Evolutionary conservation across 345 rosid species (phyloP).

Genomic region (Linum lewisii): DNA sequence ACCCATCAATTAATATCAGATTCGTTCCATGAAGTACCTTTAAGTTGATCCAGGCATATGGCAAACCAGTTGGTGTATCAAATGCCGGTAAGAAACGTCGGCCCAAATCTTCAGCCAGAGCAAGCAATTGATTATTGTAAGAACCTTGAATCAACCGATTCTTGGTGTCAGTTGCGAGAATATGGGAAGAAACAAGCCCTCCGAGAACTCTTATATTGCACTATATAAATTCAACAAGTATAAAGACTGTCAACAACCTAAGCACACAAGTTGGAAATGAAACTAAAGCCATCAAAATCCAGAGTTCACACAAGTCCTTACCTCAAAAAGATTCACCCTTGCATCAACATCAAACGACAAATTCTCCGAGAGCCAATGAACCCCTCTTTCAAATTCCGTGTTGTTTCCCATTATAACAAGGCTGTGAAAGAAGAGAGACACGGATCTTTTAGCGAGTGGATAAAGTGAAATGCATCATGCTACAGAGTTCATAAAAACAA

Average conservation of each 20-base stretch:
- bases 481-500: background rate
- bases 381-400: conserved; percentile 76
- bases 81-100: conserved; percentile 79
- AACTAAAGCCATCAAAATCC: no score
- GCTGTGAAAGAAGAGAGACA: conserved; percentile 32
- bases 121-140: conserved; percentile 69
- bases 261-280: background rate
- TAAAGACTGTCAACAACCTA: background rate
- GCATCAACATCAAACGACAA: conserved; percentile 74
- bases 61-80: conserved; percentile 82
- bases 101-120: conserved; percentile 77
- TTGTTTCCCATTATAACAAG: conserved; percentile 79
- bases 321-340: conserved; percentile 92
- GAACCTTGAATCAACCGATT: conserved; percentile 68
- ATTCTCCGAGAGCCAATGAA: conserved; percentile 83
- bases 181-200: conserved; percentile 98
- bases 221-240: conserved; percentile 27
- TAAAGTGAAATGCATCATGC: background rate
- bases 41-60: conserved; percentile 91
- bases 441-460: background rate
- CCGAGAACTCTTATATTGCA: conserved; percentile 99
- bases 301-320: conserved; percentile 21
- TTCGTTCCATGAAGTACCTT: conserved; percentile 42
- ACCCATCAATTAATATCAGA: no score
- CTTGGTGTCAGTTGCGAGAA: conserved; percentile 84